phyloP scores from a whole-genome alignment of 768 basidiomycete species.

The Calocera cornea region DNA sequence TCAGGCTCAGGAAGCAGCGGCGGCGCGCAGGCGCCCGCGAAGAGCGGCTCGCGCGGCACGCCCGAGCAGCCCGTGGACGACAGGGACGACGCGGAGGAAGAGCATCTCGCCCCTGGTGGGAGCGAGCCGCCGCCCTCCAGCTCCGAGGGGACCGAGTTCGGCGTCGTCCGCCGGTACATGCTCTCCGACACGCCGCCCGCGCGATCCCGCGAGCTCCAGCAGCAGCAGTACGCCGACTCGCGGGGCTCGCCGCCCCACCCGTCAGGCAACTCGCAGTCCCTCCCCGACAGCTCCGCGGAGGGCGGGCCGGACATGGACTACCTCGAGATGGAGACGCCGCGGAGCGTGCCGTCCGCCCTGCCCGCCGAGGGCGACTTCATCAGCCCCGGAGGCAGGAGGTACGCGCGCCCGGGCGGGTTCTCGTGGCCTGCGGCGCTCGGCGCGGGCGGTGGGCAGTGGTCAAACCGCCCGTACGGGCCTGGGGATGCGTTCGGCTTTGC shows the following conservation, averaged over 20 bases:
- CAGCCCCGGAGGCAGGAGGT: background rate
- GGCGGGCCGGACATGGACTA: background rate
- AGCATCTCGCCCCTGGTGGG: background rate
- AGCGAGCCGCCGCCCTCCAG: background rate
- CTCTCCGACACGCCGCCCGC: background rate
- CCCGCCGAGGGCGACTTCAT: background rate
- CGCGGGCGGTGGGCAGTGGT: background rate
- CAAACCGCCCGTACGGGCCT: background rate
- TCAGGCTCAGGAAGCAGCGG: background rate
- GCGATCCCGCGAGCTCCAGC: too few relatives aligned
- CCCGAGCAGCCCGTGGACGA: background rate
- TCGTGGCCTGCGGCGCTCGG: background rate
- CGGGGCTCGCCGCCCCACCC: background rate
- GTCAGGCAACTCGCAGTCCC: background rate
- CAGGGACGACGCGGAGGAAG: background rate
- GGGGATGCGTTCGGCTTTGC: background rate
- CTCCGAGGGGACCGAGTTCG: background rate
- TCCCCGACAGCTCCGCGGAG: background rate
- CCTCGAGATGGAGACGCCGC: constrained; percentile 3
- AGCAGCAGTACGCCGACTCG: too few relatives aligned
- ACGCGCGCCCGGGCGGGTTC: too few relatives aligned
- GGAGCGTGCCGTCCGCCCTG: background rate
- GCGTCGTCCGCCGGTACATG: background rate
- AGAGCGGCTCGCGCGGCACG: background rate
- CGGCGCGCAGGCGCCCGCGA: background rate